Conservation (phyloP, 768 basidiomycete species). For the Xerocomellus chrysenteron region DNA sequence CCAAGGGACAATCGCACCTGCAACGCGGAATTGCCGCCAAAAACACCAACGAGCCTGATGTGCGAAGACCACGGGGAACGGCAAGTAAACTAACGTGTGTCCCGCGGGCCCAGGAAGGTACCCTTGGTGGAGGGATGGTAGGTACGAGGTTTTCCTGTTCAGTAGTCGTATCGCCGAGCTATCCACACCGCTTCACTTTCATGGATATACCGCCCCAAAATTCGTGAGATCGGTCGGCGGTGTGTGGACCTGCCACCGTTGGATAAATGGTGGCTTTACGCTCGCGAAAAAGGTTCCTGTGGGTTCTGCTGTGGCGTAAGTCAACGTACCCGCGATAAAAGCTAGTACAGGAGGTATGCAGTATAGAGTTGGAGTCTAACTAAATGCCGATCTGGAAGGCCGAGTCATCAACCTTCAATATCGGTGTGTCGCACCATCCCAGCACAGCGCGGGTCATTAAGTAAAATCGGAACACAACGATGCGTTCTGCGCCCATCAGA, state of each 20-base stretch:
- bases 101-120: slow-evolving; percentile 3
- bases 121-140: not conserved
- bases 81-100: slow-evolving; percentile 4
- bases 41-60: not conserved
- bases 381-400: slow-evolving; percentile 1
- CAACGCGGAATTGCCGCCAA: not conserved
- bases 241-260: not conserved
- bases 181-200: slow-evolving; percentile 12
- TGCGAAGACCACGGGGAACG: slow-evolving; percentile 4
- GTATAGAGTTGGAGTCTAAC: not conserved
- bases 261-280: not conserved
- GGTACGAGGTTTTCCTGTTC: slow-evolving; percentile 3
- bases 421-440: not conserved
- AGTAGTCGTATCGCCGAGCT: slow-evolving; percentile 21
- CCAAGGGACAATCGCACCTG: not conserved
- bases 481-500: slow-evolving; percentile 12
- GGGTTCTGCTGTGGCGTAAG: not conserved
- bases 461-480: slow-evolving; percentile 4
- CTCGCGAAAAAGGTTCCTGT: not conserved
- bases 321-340: not conserved
- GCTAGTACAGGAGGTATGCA: not conserved
- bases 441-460: slow-evolving; percentile 1
- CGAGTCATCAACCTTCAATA: not conserved
- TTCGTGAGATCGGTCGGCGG: slow-evolving; percentile 19
- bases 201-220: slow-evolving; percentile 19